Percentiles rank a stretch among this genome's conserved stretches.
These are phyloP conservation scores for Inonotus hispidus DNA, from an alignment of 1,284 basidiomycete species.

Conservation along the genomic window DNA sequence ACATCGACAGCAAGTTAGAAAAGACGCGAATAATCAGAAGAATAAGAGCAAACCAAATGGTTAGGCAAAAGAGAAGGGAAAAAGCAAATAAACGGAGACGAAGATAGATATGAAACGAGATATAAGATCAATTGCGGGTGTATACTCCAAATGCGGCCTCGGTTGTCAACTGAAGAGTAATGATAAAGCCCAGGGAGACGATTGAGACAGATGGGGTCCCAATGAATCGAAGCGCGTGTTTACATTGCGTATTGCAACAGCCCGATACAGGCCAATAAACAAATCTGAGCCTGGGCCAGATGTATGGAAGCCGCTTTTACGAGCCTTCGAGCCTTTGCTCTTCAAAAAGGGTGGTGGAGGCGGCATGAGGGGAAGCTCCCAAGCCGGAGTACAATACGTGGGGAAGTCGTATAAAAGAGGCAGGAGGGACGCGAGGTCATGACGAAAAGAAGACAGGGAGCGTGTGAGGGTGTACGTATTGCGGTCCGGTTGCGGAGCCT, in stretches of 20 bases:
- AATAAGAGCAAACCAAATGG: not conserved
- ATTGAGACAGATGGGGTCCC: not conserved
- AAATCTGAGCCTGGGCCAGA: not conserved
- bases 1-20: slow-evolving; percentile 11
- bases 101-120: not conserved
- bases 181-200: not conserved
- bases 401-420: not conserved
- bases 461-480: not conserved
- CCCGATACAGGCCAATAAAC: not conserved
- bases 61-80: not conserved
- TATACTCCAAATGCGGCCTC: slow-evolving; percentile 5
- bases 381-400: not conserved
- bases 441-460: not conserved
- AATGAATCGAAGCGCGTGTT: not conserved
- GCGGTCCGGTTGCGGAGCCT: slow-evolving; percentile 10
- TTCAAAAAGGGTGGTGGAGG: not conserved
- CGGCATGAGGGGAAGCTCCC: not conserved
- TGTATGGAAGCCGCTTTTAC: not conserved
- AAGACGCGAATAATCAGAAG: not conserved
- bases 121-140: slow-evolving; percentile 1
- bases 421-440: not conserved
- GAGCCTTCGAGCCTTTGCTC: not conserved
- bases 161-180: not conserved
- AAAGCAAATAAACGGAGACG: not conserved
- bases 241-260: not conserved